Percentiles rank a stretch among this genome's conserved stretches.
phyloP scores from a whole-genome alignment of 306 rosid species.

The Cicer bijugum region DNA sequence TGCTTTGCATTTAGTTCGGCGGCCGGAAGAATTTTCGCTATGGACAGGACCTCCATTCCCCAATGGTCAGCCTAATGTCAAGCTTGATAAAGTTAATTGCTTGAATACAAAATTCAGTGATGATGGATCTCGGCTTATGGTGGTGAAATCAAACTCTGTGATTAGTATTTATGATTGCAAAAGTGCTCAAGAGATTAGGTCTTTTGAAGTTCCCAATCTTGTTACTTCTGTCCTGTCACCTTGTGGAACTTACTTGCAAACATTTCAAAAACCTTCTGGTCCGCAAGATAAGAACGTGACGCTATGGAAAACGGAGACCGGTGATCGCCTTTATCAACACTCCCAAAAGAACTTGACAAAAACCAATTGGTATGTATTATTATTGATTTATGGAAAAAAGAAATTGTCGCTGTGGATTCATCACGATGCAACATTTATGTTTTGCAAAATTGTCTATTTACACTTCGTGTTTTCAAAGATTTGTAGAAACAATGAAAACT shows the following conservation, averaged over 20 bases:
- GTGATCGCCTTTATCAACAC: slow-evolving; percentile 64
- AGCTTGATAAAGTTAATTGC: slow-evolving; percentile 71
- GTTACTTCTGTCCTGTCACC: slow-evolving; percentile 72
- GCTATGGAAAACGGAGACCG: slow-evolving; percentile 69
- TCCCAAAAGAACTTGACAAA: slow-evolving; percentile 76
- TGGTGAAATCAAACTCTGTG: slow-evolving; percentile 60
- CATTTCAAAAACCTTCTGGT: slow-evolving; percentile 67
- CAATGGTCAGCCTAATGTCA: slow-evolving; percentile 61
- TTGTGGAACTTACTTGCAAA: slow-evolving; percentile 72
- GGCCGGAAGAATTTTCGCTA: slow-evolving; percentile 69
- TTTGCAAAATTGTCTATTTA: background rate
- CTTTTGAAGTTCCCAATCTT: slow-evolving; percentile 69
- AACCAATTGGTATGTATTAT: slow-evolving; percentile 62
- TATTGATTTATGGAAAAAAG: background rate
- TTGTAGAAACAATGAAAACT: background rate
- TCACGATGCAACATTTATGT: background rate
- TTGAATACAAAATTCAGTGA: slow-evolving; percentile 68
- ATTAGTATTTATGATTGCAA: slow-evolving; percentile 60
- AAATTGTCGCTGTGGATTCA: background rate
- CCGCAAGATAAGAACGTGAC: slow-evolving; percentile 80
- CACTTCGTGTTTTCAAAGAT: background rate
- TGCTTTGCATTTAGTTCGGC: slow-evolving; percentile 57
- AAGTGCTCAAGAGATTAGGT: slow-evolving; percentile 61
- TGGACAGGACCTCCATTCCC: slow-evolving; percentile 87
- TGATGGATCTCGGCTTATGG: slow-evolving; percentile 75